A percentile compares a stretch with the other conserved stretches of the same genome.
Conservation (phyloP, 2,329 filamentous ascomycete species). For the Cytospora leucostoma region DNA sequence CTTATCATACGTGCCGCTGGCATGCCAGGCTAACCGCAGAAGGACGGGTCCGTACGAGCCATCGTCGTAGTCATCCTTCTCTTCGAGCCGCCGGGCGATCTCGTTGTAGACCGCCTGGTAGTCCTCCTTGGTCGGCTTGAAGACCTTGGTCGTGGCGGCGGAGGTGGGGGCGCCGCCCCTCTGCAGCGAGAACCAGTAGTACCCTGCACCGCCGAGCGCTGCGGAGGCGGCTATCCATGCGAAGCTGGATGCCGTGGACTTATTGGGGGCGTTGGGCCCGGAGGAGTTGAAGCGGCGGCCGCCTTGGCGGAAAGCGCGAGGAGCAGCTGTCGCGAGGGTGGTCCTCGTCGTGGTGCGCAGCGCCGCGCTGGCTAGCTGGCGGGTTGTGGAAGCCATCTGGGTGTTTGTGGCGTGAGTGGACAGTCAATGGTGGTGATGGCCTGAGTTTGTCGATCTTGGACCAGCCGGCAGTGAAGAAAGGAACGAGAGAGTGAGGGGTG, state of each 20-base stretch:
- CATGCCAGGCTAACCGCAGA: slow-evolving; percentile 90
- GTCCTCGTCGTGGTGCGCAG: slow-evolving; percentile 61
- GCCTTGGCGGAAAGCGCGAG: slow-evolving; percentile 71
- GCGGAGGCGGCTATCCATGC: slow-evolving; percentile 62
- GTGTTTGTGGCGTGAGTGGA: slow-evolving; percentile 15
- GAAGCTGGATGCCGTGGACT: slow-evolving; percentile 49
- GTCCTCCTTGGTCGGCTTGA: slow-evolving; percentile 75
- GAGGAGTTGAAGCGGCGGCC: slow-evolving; percentile 80
- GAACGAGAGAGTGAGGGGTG: neutral
- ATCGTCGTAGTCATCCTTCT: slow-evolving; percentile 95
- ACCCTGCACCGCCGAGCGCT: slow-evolving; percentile 62
- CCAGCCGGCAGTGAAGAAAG: neutral
- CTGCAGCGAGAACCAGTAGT: slow-evolving; percentile 63
- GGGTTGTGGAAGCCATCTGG: slow-evolving; percentile 51
- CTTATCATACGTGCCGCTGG: slow-evolving; percentile 88
- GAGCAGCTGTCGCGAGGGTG: slow-evolving; percentile 56
- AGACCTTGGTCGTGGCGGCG: slow-evolving; percentile 53
- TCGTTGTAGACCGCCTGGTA: slow-evolving; percentile 95
- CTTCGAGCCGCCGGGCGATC: slow-evolving; percentile 76
- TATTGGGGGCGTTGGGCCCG: slow-evolving; percentile 53
- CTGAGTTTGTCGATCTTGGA: neutral
- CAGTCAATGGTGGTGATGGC: slow-evolving; percentile 25
- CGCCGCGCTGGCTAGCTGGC: slow-evolving; percentile 59
- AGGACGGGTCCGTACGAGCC: slow-evolving; percentile 93
- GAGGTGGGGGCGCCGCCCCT: slow-evolving; percentile 48